phyloP scores from a whole-genome alignment of 1,139 yeast genomes.

The Hyphopichia buzzinii region DNA sequence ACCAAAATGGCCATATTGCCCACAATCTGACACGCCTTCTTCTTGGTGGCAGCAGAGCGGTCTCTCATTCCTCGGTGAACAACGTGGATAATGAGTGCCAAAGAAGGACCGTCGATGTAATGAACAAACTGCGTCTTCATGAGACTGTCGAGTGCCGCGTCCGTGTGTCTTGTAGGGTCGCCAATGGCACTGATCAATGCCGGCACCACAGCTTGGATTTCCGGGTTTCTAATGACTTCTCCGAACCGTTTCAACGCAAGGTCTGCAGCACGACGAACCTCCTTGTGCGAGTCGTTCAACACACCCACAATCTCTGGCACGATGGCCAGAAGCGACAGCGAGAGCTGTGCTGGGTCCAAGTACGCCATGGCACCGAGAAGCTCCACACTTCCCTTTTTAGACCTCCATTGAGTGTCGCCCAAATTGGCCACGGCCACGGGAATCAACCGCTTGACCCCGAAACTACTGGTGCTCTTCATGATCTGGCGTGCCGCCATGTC shows the following conservation, averaged over 20 bases:
- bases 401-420: slow-evolving; percentile 93
- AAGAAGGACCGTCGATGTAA: slow-evolving; percentile 96
- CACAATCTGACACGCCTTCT: slow-evolving; percentile 95
- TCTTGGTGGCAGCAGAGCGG: slow-evolving; percentile 86
- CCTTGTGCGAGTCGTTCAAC: slow-evolving; percentile 91
- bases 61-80: slow-evolving; percentile 94
- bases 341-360: slow-evolving; percentile 89
- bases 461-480: slow-evolving; percentile 90
- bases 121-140: slow-evolving; percentile 93
- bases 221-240: slow-evolving; percentile 96
- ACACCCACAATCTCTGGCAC: slow-evolving; percentile 97
- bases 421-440: slow-evolving; percentile 86
- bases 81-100: slow-evolving; percentile 92
- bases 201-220: slow-evolving; percentile 91
- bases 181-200: slow-evolving; percentile 87
- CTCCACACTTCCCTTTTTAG: slow-evolving; percentile 96
- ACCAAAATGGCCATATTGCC: slow-evolving; percentile 98
- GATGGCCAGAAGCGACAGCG: slow-evolving; percentile 82
- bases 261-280: slow-evolving; percentile 94
- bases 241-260: slow-evolving; percentile 87
- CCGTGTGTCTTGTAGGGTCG: slow-evolving; percentile 89
- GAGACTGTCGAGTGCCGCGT: slow-evolving; percentile 80
- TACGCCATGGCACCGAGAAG: slow-evolving; percentile 97
- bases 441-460: slow-evolving; percentile 85
- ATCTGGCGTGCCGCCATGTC: slow-evolving; percentile 82